These are phyloP conservation scores for Colletotrichum navitas DNA, from an alignment of 2,329 filamentous ascomycete genomes.

Conservation along the genomic window DNA sequence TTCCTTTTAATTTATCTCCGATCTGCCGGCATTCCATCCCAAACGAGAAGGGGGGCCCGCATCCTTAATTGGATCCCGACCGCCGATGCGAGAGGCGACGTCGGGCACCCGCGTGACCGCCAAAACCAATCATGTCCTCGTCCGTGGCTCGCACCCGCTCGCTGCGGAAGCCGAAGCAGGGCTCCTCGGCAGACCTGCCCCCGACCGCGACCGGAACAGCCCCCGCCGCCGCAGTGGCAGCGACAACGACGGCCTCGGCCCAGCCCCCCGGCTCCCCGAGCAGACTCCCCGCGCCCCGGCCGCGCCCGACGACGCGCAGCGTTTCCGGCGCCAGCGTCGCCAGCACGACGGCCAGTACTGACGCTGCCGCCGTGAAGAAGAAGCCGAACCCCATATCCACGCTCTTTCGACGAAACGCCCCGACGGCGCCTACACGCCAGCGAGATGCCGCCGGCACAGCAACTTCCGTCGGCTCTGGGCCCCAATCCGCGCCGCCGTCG, in stretches of 20 bases:
- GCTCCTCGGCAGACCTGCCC: constrained; percentile 43
- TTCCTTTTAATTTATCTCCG: too few species aligned
- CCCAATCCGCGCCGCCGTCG: background rate
- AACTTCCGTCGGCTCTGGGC: background rate
- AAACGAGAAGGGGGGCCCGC: background rate
- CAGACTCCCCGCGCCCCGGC: constrained; percentile 35
- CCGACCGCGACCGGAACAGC: constrained; percentile 2
- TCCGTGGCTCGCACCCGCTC: constrained; percentile 61
- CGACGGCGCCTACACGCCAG: constrained; percentile 13
- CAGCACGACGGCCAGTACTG: constrained; percentile 4
- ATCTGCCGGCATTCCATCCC: background rate
- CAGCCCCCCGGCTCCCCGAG: constrained; percentile 35
- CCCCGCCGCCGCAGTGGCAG: constrained; percentile 4
- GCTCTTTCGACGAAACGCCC: constrained; percentile 18
- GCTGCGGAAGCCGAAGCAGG: constrained; percentile 58
- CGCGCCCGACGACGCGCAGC: constrained; percentile 33
- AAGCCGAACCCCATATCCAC: constrained; percentile 23
- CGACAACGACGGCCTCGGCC: background rate
- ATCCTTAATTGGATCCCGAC: background rate
- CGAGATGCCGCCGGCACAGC: constrained; percentile 22
- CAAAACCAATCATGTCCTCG: constrained; percentile 55
- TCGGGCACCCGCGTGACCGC: background rate
- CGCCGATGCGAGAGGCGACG: background rate
- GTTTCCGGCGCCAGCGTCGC: constrained; percentile 28
- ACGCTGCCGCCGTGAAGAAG: constrained; percentile 41